These are phyloP conservation scores for Cerrena zonata DNA, from an alignment of 1,284 basidiomycete species.

Conservation along the genomic window DNA sequence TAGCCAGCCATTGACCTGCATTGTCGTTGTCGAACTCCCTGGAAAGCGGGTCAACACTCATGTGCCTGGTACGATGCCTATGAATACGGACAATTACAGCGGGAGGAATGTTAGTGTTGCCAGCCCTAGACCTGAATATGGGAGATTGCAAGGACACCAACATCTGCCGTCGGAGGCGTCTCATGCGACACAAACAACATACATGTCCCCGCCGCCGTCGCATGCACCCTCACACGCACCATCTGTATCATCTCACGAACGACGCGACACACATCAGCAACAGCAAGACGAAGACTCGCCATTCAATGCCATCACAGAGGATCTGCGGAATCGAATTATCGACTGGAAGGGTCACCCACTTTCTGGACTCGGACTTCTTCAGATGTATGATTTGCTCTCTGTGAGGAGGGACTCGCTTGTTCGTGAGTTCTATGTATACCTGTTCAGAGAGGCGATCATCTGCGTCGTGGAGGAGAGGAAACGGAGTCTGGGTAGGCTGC, in stretches of 20 bases:
- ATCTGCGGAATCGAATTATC: constrained; percentile 80
- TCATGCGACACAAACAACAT: constrained; percentile 8
- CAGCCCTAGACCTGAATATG: constrained; percentile 18
- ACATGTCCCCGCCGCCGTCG: constrained; percentile 23
- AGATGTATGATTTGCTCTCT: constrained; percentile 85
- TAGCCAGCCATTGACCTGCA: constrained; percentile 80
- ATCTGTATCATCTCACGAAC: constrained; percentile 11
- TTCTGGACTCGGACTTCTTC: constrained; percentile 79
- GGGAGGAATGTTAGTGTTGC: constrained; percentile 12
- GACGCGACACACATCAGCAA: constrained; percentile 11
- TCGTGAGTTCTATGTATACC: constrained; percentile 89
- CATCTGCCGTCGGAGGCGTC: constrained; percentile 12
- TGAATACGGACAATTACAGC: constrained; percentile 12
- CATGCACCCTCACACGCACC: constrained; percentile 15
- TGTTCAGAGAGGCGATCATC: constrained; percentile 94
- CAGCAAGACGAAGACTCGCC: constrained; percentile 49
- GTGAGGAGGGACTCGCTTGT: constrained; percentile 84
- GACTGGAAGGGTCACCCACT: constrained; percentile 93
- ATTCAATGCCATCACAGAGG: constrained; percentile 77
- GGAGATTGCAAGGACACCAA: constrained; percentile 17
- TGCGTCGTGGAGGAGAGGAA: constrained; percentile 94
- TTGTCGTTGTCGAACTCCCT: constrained; percentile 85
- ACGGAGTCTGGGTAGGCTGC: constrained; percentile 65
- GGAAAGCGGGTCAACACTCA: constrained; percentile 53
- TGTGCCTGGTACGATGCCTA: constrained; percentile 52